phyloP scores from a whole-genome alignment of 768 basidiomycete genomes.

The Amanita subjunquillea region DNA sequence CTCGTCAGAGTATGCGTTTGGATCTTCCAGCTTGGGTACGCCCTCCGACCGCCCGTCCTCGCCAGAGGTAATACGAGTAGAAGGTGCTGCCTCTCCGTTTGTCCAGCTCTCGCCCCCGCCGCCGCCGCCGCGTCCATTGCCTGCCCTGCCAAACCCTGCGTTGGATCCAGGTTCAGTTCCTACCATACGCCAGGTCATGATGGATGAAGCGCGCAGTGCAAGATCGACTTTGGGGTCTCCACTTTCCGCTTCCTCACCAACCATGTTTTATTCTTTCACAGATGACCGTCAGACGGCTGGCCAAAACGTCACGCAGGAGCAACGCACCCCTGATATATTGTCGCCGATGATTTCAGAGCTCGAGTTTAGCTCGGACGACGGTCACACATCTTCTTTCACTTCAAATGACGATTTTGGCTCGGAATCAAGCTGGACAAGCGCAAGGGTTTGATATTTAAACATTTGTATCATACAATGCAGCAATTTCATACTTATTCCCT shows the following conservation, averaged over 20 bases:
- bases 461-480: neutral
- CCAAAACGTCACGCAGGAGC: neutral
- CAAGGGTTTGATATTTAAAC: neutral
- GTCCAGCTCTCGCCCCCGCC: neutral
- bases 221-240: neutral
- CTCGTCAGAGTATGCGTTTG: neutral
- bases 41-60: neutral
- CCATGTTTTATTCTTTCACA: slow-evolving; percentile 4
- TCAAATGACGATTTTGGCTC: neutral
- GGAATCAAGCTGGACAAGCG: slow-evolving; percentile 3
- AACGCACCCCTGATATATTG: neutral
- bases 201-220: too few relatives aligned
- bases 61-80: neutral
- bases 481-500: neutral
- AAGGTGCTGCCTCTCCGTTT: neutral
- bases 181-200: neutral
- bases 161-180: neutral
- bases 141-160: neutral
- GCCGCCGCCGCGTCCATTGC: neutral
- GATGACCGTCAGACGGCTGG: neutral
- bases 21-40: neutral
- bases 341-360: slow-evolving; percentile 5
- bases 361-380: slow-evolving; percentile 4
- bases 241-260: neutral
- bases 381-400: neutral